Base-by-base conservation (phyloP, 257 asterid species). In the Solanum sejunctum region DNA sequence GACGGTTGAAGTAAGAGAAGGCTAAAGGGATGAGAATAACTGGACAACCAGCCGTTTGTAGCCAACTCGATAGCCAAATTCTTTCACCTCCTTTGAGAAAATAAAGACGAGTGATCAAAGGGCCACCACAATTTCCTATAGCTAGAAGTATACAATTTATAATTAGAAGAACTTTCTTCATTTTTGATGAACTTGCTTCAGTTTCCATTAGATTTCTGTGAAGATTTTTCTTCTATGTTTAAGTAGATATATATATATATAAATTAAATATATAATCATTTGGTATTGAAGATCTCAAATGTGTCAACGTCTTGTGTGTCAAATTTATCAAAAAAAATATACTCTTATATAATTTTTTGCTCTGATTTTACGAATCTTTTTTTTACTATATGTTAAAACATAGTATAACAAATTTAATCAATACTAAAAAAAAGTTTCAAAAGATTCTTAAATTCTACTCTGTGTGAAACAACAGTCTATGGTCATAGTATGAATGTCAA, bases 51-150 rank as follows among this genome's bases (percentile, higher is more conserved):
- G 49, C 51, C 6, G 86, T 73, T 73, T 84, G 8, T 43, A 73
- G 10, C 86, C 86, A 73, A 11, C 87, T 63, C 36, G 85, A 36
- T 41, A 85, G 85, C 87, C 87, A 85, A 58, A 85, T 39, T 78
- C 87, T 80, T 32, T 21, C 45, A 10, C 87, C 87, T 36, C 87
- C 87, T 47, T 80, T 55, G 47, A 85, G 21, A 49, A 85, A 85
- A 26, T 85, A 85, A 49, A 85, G 85, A 2, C 87, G 87, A 0
- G 43, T 36, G 10, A 85, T 41, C 15, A 85, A 52, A 80, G 85
- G 67, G 28, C 82, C 73, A 51, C 82, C 82, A 51, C 82, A 77
- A 51, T 77, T 77, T 77, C 82, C 82, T 49, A 77, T 77, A 13
- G 47, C 23, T 77, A 77, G 61, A 77, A 77, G 8, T 23, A 77